phyloP scores from a whole-genome alignment of 1,139 yeast species.

The Blastobotrys petasosporus region DNA sequence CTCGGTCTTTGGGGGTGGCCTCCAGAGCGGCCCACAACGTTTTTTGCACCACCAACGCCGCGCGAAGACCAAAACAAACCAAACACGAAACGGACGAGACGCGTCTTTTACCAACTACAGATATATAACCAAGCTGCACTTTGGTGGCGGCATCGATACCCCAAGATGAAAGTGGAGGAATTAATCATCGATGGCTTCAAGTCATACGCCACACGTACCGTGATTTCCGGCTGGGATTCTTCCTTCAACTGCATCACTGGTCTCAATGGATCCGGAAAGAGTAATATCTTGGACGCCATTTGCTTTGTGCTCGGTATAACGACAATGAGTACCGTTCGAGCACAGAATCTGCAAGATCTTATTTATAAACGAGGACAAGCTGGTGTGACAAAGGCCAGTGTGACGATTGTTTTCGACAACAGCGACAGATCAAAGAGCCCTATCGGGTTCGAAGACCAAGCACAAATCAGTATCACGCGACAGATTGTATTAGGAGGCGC shows the following conservation, averaged over 20 bases:
- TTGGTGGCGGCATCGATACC: background rate
- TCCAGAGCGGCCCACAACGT: too few relatives aligned
- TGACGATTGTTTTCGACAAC: conserved; percentile 91
- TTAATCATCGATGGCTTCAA: conserved; percentile 96
- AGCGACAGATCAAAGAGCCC: conserved; percentile 71
- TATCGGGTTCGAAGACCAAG: conserved; percentile 74
- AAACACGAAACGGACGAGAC: background rate
- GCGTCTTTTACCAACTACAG: background rate
- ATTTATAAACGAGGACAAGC: conserved; percentile 97
- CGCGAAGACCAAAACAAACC: background rate
- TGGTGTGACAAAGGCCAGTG: conserved; percentile 95
- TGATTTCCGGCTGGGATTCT: conserved; percentile 90
- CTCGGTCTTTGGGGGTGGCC: too few relatives aligned
- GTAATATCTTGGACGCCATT: conserved; percentile 91
- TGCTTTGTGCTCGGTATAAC: conserved; percentile 98
- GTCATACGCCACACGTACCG: conserved; percentile 95
- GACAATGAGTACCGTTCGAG: conserved; percentile 89
- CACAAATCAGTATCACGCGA: conserved; percentile 85
- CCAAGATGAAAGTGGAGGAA: conserved; percentile 85
- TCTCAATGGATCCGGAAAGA: conserved; percentile 93
- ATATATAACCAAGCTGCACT: background rate
- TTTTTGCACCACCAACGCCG: background rate
- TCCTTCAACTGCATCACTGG: conserved; percentile 98
- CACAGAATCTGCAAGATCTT: conserved; percentile 85
- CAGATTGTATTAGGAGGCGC: conserved; percentile 89